Evolutionary conservation across 225 moss, liverwort and hornwort species (phyloP), one percentile per base, ranked within the genome.

Genomic region (Physcomitrium patens): DNA sequence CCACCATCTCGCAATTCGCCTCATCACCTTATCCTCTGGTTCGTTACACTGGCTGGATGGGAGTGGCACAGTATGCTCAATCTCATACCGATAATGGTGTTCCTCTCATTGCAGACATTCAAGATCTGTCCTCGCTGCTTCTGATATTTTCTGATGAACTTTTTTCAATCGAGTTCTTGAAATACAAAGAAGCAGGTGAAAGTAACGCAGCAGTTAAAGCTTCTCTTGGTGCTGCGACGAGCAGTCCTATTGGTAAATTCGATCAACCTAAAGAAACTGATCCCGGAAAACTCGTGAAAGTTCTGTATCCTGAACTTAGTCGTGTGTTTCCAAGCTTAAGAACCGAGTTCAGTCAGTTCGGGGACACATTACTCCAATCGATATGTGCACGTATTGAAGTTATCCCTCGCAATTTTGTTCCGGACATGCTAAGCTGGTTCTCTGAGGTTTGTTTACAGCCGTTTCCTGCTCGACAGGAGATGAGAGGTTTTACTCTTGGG

Each of bases 41-140:
- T 70, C 91, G 96, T 42, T 93, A 90, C 65, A 81, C 93, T 52
- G 96, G 93, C 49, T 96, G 96, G 96, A 93, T 93, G 93, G 96
- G 91, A 69, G 81, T 96, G 67, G 83, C 93, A 54, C 79, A 87
- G 42, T 91, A 88, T 78, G 93, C 90, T 16, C 90, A 87, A 23
- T 76, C 77, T 69, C 90, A 86, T 74, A 77, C 83, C 45, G 82
- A 93, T 54, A 80, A 73, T 26, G 87, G 89, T 47, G 72, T 87
- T 42, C 81, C 88, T 15, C 90, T 96, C 45, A 83, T 96, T 31
- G 76, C 91, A 45, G 84, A 86, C 74, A 84, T 93, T 75, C 77
- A 86, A 60, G 85, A 96, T 63, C 86, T 96, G 16, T 92, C 90
- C 18, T 77, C 80, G 43, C 76, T 96, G 63, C 87, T 96, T 53